Base-by-base conservation (phyloP, 805 yeast genomes). In the Brettanomyces sp. region DNA sequence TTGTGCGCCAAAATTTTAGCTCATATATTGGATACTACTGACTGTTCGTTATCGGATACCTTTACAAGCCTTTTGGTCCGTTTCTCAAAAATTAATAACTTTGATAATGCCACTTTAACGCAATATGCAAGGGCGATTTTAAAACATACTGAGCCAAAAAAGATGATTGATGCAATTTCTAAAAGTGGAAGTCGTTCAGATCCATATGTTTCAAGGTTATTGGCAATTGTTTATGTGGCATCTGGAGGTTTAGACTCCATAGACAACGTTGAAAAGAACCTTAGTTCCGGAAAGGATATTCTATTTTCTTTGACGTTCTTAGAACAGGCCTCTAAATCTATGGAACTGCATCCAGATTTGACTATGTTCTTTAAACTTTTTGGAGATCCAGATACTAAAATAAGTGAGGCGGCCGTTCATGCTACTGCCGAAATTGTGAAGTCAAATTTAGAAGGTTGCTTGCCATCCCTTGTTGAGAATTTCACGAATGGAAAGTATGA, bases 351-450 rank as follows among this genome's bases (percentile, higher is more conserved):
- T 4, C 52, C 67, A 21, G 58, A 66, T 3, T 52, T 73, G 25
- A 66, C 60, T 1, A 63, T 70, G 14, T 79, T 52, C 58, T 61
- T 52, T 48, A 46, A 18, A 54, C 64, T 47, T 56, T 71, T 48
- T 22, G 56, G 56, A 8, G 52, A 51, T 4, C 24, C 48, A 3
- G 54, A 57, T 3, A 58, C 66, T 9, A 73, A 71, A 35, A 55
- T 73, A 4, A 68, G 68, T 45, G 50, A 66, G 6, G 74, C 76
- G 22, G 70, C 83, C 1, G 74, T 83, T 1, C 69, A 72, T 42
- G 68, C 82, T 0, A 56, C 79, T 28, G 83, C 85, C 1, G 68
- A 72, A 11, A 57, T 77, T 23, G 65, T 74, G 8, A 62, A 72
- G 3, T 62, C 62, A 35, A 65, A 76, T 49, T 54, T 70, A 5